Percentiles rank a stretch among this genome's conserved stretches.
These are phyloP conservation scores for Waltiozyma sp. DNA, from an alignment of 1,139 yeast genomes.

Conservation along the genomic window DNA sequence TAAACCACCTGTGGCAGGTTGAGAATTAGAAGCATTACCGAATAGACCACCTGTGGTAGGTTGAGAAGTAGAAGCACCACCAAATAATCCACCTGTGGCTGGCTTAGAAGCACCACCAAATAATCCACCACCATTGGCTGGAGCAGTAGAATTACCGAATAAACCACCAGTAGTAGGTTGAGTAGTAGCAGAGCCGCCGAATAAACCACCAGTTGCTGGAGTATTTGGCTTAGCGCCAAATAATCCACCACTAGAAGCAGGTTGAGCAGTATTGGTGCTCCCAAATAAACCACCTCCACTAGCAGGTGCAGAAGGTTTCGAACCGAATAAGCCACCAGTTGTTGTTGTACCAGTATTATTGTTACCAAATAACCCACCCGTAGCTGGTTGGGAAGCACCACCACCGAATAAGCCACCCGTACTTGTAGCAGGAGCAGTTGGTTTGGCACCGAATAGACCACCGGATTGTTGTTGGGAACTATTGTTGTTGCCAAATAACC, in stretches of 20 bases:
- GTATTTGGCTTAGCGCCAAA: slow-evolving; percentile 11
- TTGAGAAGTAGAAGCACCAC: slow-evolving; percentile 5
- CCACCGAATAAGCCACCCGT: slow-evolving; percentile 15
- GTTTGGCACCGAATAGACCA: slow-evolving; percentile 15
- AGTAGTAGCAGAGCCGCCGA: slow-evolving; percentile 26
- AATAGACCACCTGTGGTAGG: slow-evolving; percentile 17
- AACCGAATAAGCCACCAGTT: slow-evolving; percentile 23
- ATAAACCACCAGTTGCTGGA: slow-evolving; percentile 24
- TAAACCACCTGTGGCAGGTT: slow-evolving; percentile 14
- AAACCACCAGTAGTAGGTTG: slow-evolving; percentile 7
- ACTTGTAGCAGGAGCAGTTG: slow-evolving; percentile 3
- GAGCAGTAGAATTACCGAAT: slow-evolving; percentile 14
- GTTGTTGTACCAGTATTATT: slow-evolving; percentile 12
- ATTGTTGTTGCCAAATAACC: slow-evolving; percentile 30
- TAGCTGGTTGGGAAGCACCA: slow-evolving; percentile 7
- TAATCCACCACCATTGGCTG: slow-evolving; percentile 5
- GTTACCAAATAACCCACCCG: slow-evolving; percentile 14
- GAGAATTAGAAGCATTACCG: slow-evolving; percentile 10
- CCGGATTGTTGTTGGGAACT: slow-evolving; percentile 14
- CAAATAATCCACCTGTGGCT: slow-evolving; percentile 12
- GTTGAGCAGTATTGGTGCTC: slow-evolving; percentile 7
- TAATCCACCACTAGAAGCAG: slow-evolving; percentile 18
- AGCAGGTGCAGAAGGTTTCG: slow-evolving; percentile 7
- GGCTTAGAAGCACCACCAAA: slow-evolving; percentile 14
- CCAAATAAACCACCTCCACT: slow-evolving; percentile 20